Base-by-base conservation (phyloP, 208 protist species). In the Leishmania turanica region DNA sequence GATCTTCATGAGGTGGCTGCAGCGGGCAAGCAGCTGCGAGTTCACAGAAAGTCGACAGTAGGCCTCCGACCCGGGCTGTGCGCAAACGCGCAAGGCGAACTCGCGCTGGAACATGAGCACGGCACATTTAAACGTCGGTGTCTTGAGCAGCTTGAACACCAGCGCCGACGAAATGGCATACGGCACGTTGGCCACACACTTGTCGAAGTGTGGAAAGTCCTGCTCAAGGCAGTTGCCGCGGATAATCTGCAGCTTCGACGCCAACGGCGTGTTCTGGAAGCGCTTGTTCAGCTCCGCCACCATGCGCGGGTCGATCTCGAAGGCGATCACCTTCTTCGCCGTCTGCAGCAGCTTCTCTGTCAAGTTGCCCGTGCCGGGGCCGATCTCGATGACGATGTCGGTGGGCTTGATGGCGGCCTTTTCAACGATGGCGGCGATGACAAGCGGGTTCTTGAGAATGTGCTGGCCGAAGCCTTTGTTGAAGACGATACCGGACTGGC, bases 51-150 rank as follows among this genome's bases (percentile, higher is more conserved):
- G 93, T 66, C 99, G 95, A 88, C 99, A 99, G 89, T 99, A 99
- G 40, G 99, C 88, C 85, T 97, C 92, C 31, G 98, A 93, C 62
- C 97, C 99, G 15, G 99, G 99, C 90, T 99, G 93, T n/a, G 99
- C 99, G 47, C 98, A 97, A 21, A 99, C 90, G 53, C 99, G 91
- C 78, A 99, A 84, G 31, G 99, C 99, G 88, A 99, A 99, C 89
- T 99, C 99, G 6, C 97, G 82, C 94, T 99, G 99, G 87, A 99
- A 99, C 99, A 99, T 99, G 34, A 99, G 92, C 72, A 99, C 98
- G 9, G 99, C 99, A 77, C 93, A 99, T 78, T 98, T 98, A 81
- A 97, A 98, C 8, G 83, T 91, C 11, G 99, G 99, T 19, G 95
- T 94, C 75, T 96, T 90, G n/a, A 99, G 91, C 37, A 99, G 91